Conservation (phyloP, 257 asterid species). For the Cinchona pubescens region DNA sequence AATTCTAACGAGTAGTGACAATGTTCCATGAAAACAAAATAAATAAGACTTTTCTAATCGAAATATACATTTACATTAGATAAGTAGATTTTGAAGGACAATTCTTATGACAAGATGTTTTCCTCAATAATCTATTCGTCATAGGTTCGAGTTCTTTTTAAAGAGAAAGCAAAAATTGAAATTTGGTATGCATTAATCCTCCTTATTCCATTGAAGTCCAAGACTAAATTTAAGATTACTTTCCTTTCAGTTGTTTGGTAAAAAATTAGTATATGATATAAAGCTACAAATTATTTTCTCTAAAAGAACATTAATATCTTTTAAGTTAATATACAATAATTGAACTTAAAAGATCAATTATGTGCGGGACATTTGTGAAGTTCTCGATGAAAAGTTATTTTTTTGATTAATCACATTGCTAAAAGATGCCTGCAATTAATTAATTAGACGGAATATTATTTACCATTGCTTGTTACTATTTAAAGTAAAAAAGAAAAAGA, state of each 20-base stretch:
- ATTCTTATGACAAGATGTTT: no score
- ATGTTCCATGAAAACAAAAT: background rate
- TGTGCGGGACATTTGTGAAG: background rate
- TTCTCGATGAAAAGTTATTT: background rate
- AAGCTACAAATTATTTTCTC: no score
- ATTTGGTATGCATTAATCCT: background rate
- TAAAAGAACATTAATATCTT: no score
- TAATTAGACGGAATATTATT: background rate
- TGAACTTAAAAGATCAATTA: background rate
- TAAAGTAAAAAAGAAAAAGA: no score
- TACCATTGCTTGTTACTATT: background rate
- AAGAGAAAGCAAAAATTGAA: no score
- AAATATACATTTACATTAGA: no score
- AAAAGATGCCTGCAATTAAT: background rate
- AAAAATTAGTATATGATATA: background rate
- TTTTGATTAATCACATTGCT: background rate
- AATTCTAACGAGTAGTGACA: background rate
- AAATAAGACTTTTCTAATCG: background rate
- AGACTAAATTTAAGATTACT: background rate
- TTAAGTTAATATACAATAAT: no score
- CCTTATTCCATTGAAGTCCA: background rate
- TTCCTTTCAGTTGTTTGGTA: background rate
- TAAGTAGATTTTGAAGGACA: no score
- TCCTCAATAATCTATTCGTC: no score
- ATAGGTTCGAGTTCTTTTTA: no score